phyloP scores from a whole-genome alignment of 331 rosid species.

The Acacia concinna region DNA sequence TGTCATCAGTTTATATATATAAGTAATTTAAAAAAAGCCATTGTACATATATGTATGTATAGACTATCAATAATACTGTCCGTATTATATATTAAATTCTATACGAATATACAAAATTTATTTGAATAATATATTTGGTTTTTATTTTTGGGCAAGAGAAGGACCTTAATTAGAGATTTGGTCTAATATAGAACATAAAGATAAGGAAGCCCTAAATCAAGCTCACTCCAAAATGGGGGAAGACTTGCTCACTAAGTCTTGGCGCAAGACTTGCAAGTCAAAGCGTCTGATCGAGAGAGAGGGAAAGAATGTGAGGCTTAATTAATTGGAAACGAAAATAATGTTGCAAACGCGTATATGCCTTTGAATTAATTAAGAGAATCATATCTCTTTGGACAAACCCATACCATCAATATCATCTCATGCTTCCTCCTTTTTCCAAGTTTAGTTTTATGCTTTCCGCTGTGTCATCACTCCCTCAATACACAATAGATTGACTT shows the following conservation, averaged over 20 bases:
- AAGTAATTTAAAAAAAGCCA: too few relatives aligned
- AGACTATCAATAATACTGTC: background rate
- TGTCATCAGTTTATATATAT: too few relatives aligned
- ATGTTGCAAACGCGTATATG: constrained; percentile 42
- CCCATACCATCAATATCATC: background rate
- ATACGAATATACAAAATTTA: background rate
- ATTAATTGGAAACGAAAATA: background rate
- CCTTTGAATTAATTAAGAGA: constrained; percentile 42
- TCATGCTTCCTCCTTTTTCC: background rate
- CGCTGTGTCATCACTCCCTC: background rate
- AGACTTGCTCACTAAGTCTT: constrained; percentile 39
- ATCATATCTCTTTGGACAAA: background rate
- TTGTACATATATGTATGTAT: too few relatives aligned
- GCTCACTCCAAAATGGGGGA: background rate
- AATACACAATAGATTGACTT: background rate
- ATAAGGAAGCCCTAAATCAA: background rate
- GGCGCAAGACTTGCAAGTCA: constrained; percentile 56
- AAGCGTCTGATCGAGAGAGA: constrained; percentile 19
- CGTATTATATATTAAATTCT: background rate
- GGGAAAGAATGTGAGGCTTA: background rate
- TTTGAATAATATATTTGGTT: too few relatives aligned
- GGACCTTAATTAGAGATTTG: too few relatives aligned
- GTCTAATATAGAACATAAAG: too few relatives aligned
- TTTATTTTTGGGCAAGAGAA: too few relatives aligned
- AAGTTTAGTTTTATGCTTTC: background rate